Evolutionary conservation across 2,329 filamentous ascomycete species (phyloP), one percentile per base, ranked within the genome.

Genomic region (Aspergillus intermedius): DNA sequence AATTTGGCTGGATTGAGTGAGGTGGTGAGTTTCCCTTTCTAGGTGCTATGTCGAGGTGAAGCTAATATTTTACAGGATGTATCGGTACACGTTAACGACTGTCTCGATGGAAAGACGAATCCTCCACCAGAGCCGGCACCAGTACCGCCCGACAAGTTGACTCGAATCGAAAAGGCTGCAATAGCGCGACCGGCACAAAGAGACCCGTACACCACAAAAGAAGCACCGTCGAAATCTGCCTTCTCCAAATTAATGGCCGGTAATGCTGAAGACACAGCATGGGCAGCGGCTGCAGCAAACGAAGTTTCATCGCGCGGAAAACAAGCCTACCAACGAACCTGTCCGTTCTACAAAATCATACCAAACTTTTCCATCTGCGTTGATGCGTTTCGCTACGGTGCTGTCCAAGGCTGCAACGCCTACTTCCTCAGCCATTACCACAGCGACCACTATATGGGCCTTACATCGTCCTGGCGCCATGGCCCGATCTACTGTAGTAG

Each of bases 351-450:
- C 75, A 98, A 98, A 69, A 96, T 97, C 54, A 84, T 98, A 72
- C 91, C 91, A 0, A 90, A 89, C 0, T 86, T 96, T 60, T 88
- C 80, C 54, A 94, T 97, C 46, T 94, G 89, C 49, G 93, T 98
- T 0, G 93, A 98, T 68, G 93, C 93, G 0, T 95, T 98, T 62
- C 83, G 91, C 17, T 98, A 97, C 62, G 93, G 93, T 2, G 89
- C 91, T 3, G 88, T 98, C 0, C 80, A 94, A 63, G 91, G 89
- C 0, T 95, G 91, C 66, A 86, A 87, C 47, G 93, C 91, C 1
- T 98, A 98, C 65, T 98, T 98, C 58, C 78, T 98, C 9, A 96
- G 91, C 59, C 93, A 98, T 64, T 98, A 97, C 58, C 93, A 98
- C 68, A 96, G 90, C 61, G 93, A 98, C 64, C 93, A 98, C 65